Evolutionary conservation across 768 basidiomycete species (phyloP).

Genomic region (Macrolepiota albuminosa): DNA sequence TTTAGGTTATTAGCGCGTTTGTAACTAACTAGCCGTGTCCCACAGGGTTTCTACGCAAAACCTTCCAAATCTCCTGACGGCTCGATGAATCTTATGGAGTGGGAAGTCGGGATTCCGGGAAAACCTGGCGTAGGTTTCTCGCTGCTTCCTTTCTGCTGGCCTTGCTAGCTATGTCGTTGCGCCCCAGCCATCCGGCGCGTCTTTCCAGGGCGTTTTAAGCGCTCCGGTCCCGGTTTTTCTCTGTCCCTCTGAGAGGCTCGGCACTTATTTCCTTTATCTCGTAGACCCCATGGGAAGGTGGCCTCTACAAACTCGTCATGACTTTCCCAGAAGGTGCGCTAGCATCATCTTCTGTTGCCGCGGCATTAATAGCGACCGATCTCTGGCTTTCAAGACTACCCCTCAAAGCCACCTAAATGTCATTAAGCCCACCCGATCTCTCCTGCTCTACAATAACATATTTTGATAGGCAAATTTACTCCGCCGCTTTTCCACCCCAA

Average conservation of each 20-base stretch:
- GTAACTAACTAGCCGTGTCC: constrained; percentile 8
- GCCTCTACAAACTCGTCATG: constrained; percentile 92
- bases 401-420: constrained; percentile 96
- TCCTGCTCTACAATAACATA: neutral
- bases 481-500: constrained; percentile 97
- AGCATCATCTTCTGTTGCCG: neutral
- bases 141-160: neutral
- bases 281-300: constrained; percentile 96
- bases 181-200: constrained; percentile 9
- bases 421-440: constrained; percentile 20
- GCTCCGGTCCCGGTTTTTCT: neutral
- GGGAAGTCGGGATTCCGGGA: constrained; percentile 99
- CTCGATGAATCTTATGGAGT: constrained; percentile 93
- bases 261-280: constrained; percentile 7
- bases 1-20: constrained; percentile 1
- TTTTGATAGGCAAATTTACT: constrained; percentile 80
- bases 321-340: constrained; percentile 93
- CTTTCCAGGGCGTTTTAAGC: neutral
- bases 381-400: constrained; percentile 58
- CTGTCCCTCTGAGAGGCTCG: constrained; percentile 9
- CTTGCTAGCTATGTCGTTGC: neutral
- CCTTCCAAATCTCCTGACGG: constrained; percentile 89
- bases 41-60: constrained; percentile 94
- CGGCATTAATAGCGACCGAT: neutral
- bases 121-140: constrained; percentile 67